These are phyloP conservation scores for Podospora comata DNA, from an alignment of 495 filamentous ascomycete species.

Conservation along the genomic window DNA sequence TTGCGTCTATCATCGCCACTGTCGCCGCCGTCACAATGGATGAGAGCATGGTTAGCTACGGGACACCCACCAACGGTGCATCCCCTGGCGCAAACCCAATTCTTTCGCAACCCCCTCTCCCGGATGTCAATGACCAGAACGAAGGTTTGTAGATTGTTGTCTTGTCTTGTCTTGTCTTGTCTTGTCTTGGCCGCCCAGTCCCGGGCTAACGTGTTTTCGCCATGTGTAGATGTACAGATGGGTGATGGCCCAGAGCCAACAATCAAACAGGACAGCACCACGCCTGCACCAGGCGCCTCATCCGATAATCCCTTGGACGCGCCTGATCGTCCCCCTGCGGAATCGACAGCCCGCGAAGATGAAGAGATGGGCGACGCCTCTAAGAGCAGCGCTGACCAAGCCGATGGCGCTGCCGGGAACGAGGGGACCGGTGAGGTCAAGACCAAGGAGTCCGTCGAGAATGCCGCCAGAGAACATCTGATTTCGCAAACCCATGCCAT, in stretches of 20 bases:
- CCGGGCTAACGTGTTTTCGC: not conserved
- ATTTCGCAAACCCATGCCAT: conserved; percentile 90
- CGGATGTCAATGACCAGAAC: conserved; percentile 32
- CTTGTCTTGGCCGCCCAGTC: not conserved
- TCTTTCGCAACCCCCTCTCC: conserved; percentile 49
- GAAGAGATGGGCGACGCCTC: conserved; percentile 82
- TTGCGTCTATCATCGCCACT: conserved; percentile 4
- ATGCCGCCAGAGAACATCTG: conserved; percentile 82
- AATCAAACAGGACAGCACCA: conserved; percentile 53
- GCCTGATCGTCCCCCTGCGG: conserved; percentile 69
- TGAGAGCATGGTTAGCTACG: conserved; percentile 51
- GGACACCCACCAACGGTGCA: conserved; percentile 49
- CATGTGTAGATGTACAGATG: conserved; percentile 54
- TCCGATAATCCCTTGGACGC: conserved; percentile 87
- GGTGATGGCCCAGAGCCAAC: conserved; percentile 46
- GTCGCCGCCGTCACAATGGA: conserved; percentile 47
- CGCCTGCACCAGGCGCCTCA: conserved; percentile 50
- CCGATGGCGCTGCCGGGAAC: conserved; percentile 39
- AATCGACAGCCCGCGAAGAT: conserved; percentile 66
- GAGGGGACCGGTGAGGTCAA: conserved; percentile 45
- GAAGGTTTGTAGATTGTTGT: conserved; percentile 34
- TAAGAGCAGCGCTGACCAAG: conserved; percentile 54
- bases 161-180: not conserved
- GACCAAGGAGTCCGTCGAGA: conserved; percentile 76
- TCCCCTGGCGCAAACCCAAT: conserved; percentile 51